Evolutionary conservation across 345 rosid species (phyloP).

Genomic region (Salix brachista): DNA sequence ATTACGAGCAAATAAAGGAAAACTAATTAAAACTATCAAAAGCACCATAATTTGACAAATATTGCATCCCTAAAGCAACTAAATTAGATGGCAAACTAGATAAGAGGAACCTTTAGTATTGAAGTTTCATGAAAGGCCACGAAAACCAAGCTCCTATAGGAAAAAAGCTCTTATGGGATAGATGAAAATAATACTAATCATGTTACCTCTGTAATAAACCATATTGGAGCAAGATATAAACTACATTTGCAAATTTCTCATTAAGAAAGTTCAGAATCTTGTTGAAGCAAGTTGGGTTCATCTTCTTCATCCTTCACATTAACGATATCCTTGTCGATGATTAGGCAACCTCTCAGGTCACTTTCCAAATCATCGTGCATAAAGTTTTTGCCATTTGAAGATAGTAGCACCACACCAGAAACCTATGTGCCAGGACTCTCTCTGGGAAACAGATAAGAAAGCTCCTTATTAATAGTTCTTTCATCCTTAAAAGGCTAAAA

Average conservation of each 20-base stretch:
- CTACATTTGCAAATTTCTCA: constrained; percentile 45
- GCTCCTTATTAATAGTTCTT: not conserved
- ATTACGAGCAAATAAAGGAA: too few species aligned
- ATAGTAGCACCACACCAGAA: not conserved
- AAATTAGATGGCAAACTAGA: constrained; percentile 1
- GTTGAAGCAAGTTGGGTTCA: constrained; percentile 20
- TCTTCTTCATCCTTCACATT: constrained; percentile 28
- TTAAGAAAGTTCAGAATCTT: constrained; percentile 18
- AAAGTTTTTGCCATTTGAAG: not conserved
- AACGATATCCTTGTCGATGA: constrained; percentile 29
- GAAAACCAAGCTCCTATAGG: not conserved
- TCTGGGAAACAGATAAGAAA: not conserved
- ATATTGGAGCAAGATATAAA: constrained; percentile 56
- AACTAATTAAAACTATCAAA: too few species aligned
- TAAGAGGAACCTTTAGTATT: not conserved
- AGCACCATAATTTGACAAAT: constrained; percentile 31
- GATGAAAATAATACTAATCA: not conserved
- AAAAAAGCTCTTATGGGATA: not conserved
- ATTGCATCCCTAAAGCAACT: constrained; percentile 34
- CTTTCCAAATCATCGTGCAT: constrained; percentile 14
- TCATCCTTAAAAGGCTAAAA: not conserved
- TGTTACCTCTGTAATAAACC: constrained; percentile 61
- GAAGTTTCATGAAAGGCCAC: not conserved
- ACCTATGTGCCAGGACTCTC: not conserved
- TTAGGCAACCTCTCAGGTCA: constrained; percentile 18